Evolutionary conservation across 768 basidiomycete species (phyloP), one percentile per base, ranked within the genome.

Genomic region (Leccinum variicolor): DNA sequence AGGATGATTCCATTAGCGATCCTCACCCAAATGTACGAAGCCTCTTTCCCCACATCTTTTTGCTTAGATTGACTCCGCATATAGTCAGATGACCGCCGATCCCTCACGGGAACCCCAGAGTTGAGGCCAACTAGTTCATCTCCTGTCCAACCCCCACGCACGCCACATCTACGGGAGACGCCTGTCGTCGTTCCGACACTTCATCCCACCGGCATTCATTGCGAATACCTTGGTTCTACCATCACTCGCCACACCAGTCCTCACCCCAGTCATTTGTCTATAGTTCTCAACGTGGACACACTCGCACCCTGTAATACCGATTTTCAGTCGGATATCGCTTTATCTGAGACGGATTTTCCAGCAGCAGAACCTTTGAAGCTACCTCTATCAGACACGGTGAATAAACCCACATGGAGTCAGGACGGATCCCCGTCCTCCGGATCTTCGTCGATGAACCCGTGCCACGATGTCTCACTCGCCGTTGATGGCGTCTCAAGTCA

Each of bases 11-110:
- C 15, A 17, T 45, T 26, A 29, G 46, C 23, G 55, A 68, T 59
- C 56, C 58, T 46, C 45, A 3, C 14, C 54, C 73, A 67, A 64
- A 66, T 74, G 80, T 62, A 69, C 69, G 57, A 45, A 43, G 36
- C 41, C 62, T n/a, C n/a, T 36, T 67, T 64, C 57, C 15, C 17
- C 19, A 6, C 19, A 5, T 31, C 11, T 14, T 47, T 19, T 10
- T 52, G 17, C 47, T 53, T 50, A 59, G 39, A 45, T 55, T 56
- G 55, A 53, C 47, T 51, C 26, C 36, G 21, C 52, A 48, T 48
- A 52, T 39, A 69, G 67, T 58, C 61, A 39, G 53, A 60, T 50
- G 28, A 52, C 46, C 53, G 4, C 10, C 53, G 26, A 34, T 58
- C 60, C 9, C 43, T 50, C 9, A 11, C 3, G 3, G 46, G 50